Evolutionary conservation across 1,139 yeast species (phyloP).

Genomic region (Candida pseudoviswanathii): DNA sequence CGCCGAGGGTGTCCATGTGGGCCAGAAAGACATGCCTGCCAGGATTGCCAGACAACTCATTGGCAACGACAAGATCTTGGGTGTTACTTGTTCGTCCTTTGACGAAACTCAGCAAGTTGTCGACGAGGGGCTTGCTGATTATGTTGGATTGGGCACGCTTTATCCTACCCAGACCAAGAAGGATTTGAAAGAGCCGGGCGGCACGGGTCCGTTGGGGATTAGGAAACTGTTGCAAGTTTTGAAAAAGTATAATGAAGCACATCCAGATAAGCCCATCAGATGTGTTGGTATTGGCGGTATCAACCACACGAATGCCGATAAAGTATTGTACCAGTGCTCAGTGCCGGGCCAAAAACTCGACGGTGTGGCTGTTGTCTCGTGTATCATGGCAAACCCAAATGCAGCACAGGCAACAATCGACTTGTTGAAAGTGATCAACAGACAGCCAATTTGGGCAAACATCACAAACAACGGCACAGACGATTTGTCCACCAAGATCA

Average conservation of each 20-base stretch:
- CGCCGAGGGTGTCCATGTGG: conserved; percentile 93
- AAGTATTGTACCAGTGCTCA: conserved; percentile 54
- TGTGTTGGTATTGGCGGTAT: conserved; percentile 90
- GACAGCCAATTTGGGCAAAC: conserved; percentile 19
- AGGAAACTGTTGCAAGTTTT: conserved; percentile 55
- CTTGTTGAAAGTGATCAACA: conserved; percentile 21
- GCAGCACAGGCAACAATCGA: conserved; percentile 57
- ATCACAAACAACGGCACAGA: conserved; percentile 7
- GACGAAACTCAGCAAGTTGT: conserved; percentile 63
- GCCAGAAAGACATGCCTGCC: conserved; percentile 87
- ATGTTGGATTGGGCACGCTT: conserved; percentile 85
- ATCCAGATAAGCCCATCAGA: conserved; percentile 33
- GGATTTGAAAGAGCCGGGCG: conserved; percentile 44
- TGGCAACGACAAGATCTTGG: conserved; percentile 76
- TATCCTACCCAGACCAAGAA: conserved; percentile 75
- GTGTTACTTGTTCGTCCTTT: conserved; percentile 69
- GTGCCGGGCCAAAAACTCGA: conserved; percentile 55
- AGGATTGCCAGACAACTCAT: conserved; percentile 58
- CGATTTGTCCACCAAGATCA: conserved; percentile 1
- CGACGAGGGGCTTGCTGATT: conserved; percentile 61
- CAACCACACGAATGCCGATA: conserved; percentile 61
- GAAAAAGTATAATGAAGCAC: conserved; percentile 27
- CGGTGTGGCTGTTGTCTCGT: conserved; percentile 87
- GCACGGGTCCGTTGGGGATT: conserved; percentile 68
- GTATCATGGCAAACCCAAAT: conserved; percentile 71